Percentiles rank a stretch among this genome's conserved stretches.
phyloP scores from a whole-genome alignment of 768 basidiomycete genomes.

The Piloderma croceum region DNA sequence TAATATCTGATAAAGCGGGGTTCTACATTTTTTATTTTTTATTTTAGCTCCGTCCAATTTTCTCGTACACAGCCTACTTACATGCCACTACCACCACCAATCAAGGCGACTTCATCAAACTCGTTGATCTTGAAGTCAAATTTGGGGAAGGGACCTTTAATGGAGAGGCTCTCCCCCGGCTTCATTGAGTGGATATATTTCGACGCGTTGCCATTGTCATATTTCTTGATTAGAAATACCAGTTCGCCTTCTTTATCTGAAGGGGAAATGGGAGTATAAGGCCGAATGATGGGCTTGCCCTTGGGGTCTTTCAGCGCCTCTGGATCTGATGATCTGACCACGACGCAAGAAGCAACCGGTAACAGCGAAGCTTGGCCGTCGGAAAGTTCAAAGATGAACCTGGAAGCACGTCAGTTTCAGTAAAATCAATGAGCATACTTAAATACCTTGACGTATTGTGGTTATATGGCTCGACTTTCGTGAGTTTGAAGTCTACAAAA shows the following conservation, averaged over 20 bases:
- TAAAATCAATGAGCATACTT: too few relatives aligned
- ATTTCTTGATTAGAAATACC: constrained; percentile 78
- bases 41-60: constrained; percentile 4
- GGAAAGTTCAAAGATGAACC: constrained; percentile 78
- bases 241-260: constrained; percentile 73
- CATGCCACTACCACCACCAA: constrained; percentile 95
- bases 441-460: constrained; percentile 82
- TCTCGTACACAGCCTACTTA: constrained; percentile 28
- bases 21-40: constrained; percentile 35
- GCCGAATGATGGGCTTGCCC: constrained; percentile 83
- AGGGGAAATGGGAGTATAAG: constrained; percentile 89
- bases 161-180: constrained; percentile 73
- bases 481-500: constrained; percentile 77
- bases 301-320: constrained; percentile 63
- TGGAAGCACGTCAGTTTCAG: constrained; percentile 21
- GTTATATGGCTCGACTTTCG: constrained; percentile 81
- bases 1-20: constrained; percentile 80
- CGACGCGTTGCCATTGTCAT: constrained; percentile 77
- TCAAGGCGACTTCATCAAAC: constrained; percentile 79
- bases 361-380: constrained; percentile 72
- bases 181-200: constrained; percentile 77
- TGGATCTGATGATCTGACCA: constrained; percentile 69
- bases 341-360: constrained; percentile 71
- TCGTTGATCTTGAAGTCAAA: constrained; percentile 82
- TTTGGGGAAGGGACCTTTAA: constrained; percentile 92